A percentile compares a stretch with the other conserved stretches of the same genome.
Evolutionary conservation across 352 stramenopile genomes (phyloP).

Genomic region (Pythium myriotylum): DNA sequence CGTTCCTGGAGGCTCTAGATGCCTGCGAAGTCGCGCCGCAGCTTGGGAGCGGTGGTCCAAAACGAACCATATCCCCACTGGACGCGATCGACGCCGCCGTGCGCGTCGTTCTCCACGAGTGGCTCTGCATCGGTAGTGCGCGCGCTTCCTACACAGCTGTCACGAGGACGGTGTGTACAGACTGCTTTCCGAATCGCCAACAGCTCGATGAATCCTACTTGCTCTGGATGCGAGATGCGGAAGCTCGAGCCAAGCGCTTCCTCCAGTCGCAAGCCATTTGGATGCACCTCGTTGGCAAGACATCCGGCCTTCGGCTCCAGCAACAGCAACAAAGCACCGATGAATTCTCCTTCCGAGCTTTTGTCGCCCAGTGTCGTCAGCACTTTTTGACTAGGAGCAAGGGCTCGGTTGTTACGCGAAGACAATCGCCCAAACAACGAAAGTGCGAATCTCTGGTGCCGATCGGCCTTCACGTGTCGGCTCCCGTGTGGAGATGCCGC

Average conservation of each 20-base stretch:
- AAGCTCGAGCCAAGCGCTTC: neutral
- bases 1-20: neutral
- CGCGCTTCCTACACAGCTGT: neutral
- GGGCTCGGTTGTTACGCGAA: neutral
- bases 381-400: neutral
- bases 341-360: neutral
- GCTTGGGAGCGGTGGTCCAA: neutral
- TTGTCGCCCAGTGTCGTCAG: conserved; percentile 5
- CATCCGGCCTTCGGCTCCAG: neutral
- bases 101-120: conserved; percentile 4
- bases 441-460: neutral
- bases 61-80: neutral
- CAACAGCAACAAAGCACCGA: neutral
- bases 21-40: neutral
- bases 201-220: neutral
- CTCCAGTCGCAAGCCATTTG: neutral
- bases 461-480: neutral
- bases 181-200: no score
- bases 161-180: neutral
- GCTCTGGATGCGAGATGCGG: neutral
- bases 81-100: conserved; percentile 1
- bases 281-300: neutral
- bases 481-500: neutral
- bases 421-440: neutral
- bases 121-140: neutral